Base-by-base conservation (phyloP, 306 rosid species). In the Rosa rugosa region DNA sequence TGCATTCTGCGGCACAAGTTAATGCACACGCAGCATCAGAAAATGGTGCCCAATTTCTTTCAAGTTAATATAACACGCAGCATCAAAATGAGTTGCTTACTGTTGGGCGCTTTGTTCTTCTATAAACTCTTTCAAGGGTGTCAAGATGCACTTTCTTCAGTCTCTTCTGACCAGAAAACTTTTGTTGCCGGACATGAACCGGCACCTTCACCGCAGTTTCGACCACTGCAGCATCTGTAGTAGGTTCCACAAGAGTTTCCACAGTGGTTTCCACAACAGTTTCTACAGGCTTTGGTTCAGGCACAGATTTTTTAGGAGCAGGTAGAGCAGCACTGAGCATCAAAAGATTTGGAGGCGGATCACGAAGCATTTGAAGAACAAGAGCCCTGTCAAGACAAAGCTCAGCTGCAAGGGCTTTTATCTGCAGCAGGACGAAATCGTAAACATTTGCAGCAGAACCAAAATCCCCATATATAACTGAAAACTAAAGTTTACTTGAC, bases 31-130 rank as follows among this genome's bases (percentile, higher is more conserved):
- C 6, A 80, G 9, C 18, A 27, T 76, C 17, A 23, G 70, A 40
- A 72, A 66, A 67, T 38, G 25, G 10, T 2, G 25, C 14, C 22
- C 41, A 10, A 51, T 40, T 27, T 23, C 78, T 17, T 25, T 0
- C 42, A 42, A 5, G 27, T 31, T 31, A 31, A 31, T 64, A 38
- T 36, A 65, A 36, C 2, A 3, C 17, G 8, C 12, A n/a, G 36
- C 36, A 7, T 23, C 46, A 1, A 9, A 75, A 60, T 25, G 57
- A 42, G 67, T 42, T 79, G 85, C 99, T 90, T 86, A 95, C 98
- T 68, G 98, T 91, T 77, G 99, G 99, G 17, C 98, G 93, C 84
- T 90, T 92, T 69, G 98, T 78, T 86, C 91, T 93, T 79, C 84
- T 82, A 74, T 90, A 91, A 41, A 95, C 85, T 67, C 87, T 86